Evolutionary conservation across 2,329 filamentous ascomycete species (phyloP).

Genomic region (Colletotrichum falcatum): DNA sequence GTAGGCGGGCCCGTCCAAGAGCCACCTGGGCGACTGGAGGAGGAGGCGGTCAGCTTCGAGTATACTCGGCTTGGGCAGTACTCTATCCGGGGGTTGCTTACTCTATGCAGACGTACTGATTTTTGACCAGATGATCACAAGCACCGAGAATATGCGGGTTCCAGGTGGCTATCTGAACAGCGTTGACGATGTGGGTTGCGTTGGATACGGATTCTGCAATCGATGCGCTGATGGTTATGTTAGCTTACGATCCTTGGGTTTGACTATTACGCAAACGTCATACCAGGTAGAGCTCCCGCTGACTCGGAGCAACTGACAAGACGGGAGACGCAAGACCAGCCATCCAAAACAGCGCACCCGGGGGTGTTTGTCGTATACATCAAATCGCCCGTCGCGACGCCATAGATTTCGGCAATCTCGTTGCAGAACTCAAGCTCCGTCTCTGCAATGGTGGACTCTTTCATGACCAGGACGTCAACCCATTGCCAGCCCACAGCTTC

Average conservation of each 20-base stretch:
- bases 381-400: too few relatives aligned
- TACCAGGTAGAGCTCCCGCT: too few relatives aligned
- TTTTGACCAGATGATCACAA: background rate
- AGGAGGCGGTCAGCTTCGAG: background rate
- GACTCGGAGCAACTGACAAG: too few relatives aligned
- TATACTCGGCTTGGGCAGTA: constrained; percentile 2
- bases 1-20: background rate
- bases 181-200: background rate
- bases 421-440: background rate
- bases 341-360: constrained; percentile 2
- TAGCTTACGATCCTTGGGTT: background rate
- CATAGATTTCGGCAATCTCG: too few relatives aligned
- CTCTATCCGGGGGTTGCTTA: background rate
- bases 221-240: too few relatives aligned
- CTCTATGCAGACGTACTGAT: background rate
- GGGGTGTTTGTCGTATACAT: background rate
- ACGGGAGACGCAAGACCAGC: constrained; percentile 1
- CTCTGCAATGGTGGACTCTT: constrained; percentile 1
- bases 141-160: background rate
- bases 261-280: constrained; percentile 3
- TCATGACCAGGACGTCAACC: constrained; percentile 2
- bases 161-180: background rate
- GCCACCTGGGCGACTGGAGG: background rate
- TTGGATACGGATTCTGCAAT: background rate
- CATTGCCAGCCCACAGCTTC: constrained; percentile 6